Base-by-base conservation (phyloP, 1,284 basidiomycete genomes). In the Vanrija sp. region DNA sequence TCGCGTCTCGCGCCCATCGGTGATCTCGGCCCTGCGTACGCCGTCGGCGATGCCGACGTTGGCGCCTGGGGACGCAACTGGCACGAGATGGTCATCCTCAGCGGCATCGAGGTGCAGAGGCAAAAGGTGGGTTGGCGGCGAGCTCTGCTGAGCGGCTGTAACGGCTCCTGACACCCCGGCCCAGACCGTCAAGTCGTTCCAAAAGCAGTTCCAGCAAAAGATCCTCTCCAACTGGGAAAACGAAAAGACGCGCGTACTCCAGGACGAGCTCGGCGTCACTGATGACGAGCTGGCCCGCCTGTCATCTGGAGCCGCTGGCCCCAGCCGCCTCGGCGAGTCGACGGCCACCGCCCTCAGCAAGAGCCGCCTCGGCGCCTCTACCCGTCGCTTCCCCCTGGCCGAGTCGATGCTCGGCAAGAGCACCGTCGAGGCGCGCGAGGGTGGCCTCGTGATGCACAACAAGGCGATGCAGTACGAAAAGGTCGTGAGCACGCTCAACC, bases 381-480 rank as follows among this genome's bases (percentile, higher is more conserved):
- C 67, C 39, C 43, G 48, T 23, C 55, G 45, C 62, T 75, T 73
- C 62, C 71, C 71, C 7, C 65, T 68, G 58, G 69, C 66, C 8
- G 62, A 65, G 54, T 65, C 66, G 5, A 65, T 59, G 16, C 50
- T 62, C 14, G 65, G 66, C 39, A 62, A 67, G 45, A 66, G 62
- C 38, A 57, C 55, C 6, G 55, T 54, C n/a, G 70, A 70, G 53
- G 52, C 63, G 1, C 64, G 64, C 43, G 73, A 75, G 56, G 69
- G 71, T 14, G 71, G 71, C 6, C 52, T 91, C 83, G 73, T 75
- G 15, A 78, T 78, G 74, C 93, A 95, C 76, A 86, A 83, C 72
- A 91, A 91, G 78, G 94, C 95, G 91, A 89, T 94, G 84, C 86
- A 85, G n/a, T 97, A 95, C 72, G 89, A 91, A 75, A 84, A 84